phyloP scores from a whole-genome alignment of 1,284 basidiomycete species.

The Nidula niveotomentosa region DNA sequence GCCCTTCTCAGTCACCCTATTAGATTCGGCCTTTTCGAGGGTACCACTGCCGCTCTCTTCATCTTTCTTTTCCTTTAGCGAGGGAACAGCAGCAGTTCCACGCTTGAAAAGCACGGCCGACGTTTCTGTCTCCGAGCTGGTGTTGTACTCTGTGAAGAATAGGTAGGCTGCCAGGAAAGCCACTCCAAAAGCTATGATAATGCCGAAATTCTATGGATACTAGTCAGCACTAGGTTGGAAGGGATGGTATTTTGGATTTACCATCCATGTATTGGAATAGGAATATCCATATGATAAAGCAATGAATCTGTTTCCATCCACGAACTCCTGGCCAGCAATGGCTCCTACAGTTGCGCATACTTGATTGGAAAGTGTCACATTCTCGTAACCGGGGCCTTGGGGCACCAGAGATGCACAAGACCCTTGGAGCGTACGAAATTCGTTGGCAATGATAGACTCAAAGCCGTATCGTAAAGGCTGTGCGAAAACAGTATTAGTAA shows the following conservation, averaged over 20 bases:
- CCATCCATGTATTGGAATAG: constrained; percentile 28
- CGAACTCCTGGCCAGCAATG: constrained; percentile 34
- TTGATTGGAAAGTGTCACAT: constrained; percentile 44
- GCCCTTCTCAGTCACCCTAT: constrained; percentile 9
- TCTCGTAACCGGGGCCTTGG: constrained; percentile 43
- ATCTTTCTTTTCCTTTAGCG: constrained; percentile 9
- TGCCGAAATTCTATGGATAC: constrained; percentile 43
- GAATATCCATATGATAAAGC: constrained; percentile 46
- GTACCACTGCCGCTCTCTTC: constrained; percentile 15
- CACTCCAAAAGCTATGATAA: constrained; percentile 51
- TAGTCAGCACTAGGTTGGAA: too few species aligned
- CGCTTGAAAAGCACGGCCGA: constrained; percentile 40
- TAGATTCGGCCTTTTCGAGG: neutral
- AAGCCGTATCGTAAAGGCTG: constrained; percentile 40
- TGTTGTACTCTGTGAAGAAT: constrained; percentile 50
- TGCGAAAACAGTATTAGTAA: neutral
- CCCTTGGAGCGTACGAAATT: constrained; percentile 48
- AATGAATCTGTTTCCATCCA: constrained; percentile 54
- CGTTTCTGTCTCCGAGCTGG: constrained; percentile 24
- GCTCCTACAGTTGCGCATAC: constrained; percentile 56
- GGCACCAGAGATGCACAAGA: constrained; percentile 43
- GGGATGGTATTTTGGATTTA: too few species aligned
- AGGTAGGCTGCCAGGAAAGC: constrained; percentile 49
- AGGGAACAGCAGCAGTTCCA: constrained; percentile 19
- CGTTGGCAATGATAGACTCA: constrained; percentile 50